Conservation (phyloP, 1,284 basidiomycete species). For the Quambalaria eucalypti region DNA sequence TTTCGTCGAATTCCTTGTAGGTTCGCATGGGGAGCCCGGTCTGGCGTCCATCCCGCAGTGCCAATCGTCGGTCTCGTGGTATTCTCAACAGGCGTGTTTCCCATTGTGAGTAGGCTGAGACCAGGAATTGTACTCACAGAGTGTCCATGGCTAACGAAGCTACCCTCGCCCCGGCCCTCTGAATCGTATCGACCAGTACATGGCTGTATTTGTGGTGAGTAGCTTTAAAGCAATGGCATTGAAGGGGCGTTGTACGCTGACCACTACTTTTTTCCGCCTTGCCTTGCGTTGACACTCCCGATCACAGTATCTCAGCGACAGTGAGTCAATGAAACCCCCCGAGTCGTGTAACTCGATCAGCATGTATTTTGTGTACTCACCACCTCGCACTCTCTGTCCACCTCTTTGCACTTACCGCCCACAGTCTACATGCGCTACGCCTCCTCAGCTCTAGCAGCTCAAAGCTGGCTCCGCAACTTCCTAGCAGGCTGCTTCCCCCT, state of each 20-base stretch:
- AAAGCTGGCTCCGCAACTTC: constrained; percentile 29
- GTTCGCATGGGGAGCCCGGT: constrained; percentile 25
- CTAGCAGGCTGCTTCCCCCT: constrained; percentile 25
- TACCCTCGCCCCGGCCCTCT: not conserved
- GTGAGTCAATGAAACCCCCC: no score
- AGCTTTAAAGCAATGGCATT: no score
- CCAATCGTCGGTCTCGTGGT: constrained; percentile 25
- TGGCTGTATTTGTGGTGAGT: constrained; percentile 16
- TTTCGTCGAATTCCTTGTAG: constrained; percentile 2
- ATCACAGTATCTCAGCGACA: no score
- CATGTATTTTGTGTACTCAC: no score
- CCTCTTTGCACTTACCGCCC: constrained; percentile 27
- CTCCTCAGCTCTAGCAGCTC: constrained; percentile 34
- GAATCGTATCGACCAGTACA: constrained; percentile 10
- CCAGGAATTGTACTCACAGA: not conserved
- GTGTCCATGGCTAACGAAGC: not conserved
- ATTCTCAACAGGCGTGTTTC: constrained; percentile 18
- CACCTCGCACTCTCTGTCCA: no score
- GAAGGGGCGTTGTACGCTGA: no score
- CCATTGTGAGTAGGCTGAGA: constrained; percentile 1
- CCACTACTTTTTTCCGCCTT: no score
- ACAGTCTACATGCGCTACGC: constrained; percentile 43
- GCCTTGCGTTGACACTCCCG: no score
- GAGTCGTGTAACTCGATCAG: no score
- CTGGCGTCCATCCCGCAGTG: constrained; percentile 11